Evolutionary conservation across 768 basidiomycete genomes (phyloP), one percentile per base, ranked within the genome.

Genomic region (Tulasnella calospora): DNA sequence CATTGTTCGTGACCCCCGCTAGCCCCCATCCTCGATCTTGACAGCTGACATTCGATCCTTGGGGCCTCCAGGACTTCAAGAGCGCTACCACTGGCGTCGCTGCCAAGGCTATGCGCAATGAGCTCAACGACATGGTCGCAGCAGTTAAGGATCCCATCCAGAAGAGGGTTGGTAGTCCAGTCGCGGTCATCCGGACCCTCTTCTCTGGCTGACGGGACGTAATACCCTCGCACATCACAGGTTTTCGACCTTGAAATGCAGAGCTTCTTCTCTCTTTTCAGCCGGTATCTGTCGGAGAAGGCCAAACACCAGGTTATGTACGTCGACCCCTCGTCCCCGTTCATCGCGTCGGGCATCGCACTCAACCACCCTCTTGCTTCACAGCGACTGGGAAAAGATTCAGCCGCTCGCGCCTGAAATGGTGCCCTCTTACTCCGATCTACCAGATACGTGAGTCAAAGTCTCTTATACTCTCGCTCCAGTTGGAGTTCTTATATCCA

Each of bases 81-180:
- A 96, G 95, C n/a, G 97, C 97, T 80, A 96, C 90, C 46, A 96
- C 95, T 76, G 95, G 94, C 81, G 92, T 96, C 81, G 92, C 94
- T 36, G 93, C 94, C 81, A 98, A 98, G 87, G 88, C 95, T 77
- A 98, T 98, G 97, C 92, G 95, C 87, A 98, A 98, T 84, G 98
- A 99, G 87, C 92, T 99, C 86, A 92, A 92, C 85, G 90, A 90
- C 83, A 93, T 99, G 88, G 95, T 98, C 83, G 87, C 88, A 83
- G 92, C 92, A 80, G 93, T 97, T 83, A 87, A 90, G 80, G 94
- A 98, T 81, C 88, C 90, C 40, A 84, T 87, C 55, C 92, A 92
- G 77, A 94, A 93, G 87, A 94, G 92, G 92, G 96, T 94, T 78
- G 75, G 84, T 81, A 5, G 84, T 81, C 5, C 6, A 17, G 46